These are phyloP conservation scores for Takakia lepidozioides DNA, from an alignment of 225 moss, liverwort and hornwort genomes.

Conservation along the genomic window DNA sequence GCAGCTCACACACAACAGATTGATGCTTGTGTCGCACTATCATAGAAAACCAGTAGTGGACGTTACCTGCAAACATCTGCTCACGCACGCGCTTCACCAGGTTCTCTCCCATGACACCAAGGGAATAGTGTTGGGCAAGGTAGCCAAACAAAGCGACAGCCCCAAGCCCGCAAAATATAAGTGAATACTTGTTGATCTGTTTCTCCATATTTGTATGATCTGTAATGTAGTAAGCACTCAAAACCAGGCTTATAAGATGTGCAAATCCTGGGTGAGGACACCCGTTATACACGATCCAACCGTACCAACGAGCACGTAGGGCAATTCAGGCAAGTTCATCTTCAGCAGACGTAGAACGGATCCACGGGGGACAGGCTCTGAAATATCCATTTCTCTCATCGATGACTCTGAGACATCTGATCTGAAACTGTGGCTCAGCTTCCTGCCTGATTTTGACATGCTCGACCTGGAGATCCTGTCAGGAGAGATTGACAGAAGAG, in stretches of 20 bases:
- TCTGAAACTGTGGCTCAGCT: no score
- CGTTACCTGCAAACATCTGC: conserved; percentile 55
- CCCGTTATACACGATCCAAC: conserved; percentile 21
- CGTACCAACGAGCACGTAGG: conserved; percentile 31
- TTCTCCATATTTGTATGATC: conserved; percentile 19
- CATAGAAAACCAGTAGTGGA: no score
- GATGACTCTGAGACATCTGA: no score
- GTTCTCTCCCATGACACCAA: conserved; percentile 61
- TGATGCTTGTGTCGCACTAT: no score
- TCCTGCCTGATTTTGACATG: no score
- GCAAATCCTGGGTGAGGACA: conserved; percentile 45
- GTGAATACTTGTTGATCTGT: conserved; percentile 21
- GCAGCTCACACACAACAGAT: no score
- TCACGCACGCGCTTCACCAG: conserved; percentile 52
- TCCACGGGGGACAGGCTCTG: no score
- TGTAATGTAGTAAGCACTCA: conserved; percentile 29
- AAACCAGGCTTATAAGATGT: conserved; percentile 30
- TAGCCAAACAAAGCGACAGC: conserved; percentile 15
- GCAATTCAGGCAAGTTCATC: conserved; percentile 51
- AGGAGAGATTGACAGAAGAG: no score
- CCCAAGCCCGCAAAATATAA: conserved; percentile 28
- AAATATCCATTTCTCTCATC: no score
- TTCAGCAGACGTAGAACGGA: conserved; percentile 45
- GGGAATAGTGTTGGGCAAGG: conserved; percentile 48
- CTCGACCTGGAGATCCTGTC: no score